phyloP scores from a whole-genome alignment of 768 basidiomycete species.

The Wakefieldia striispora region DNA sequence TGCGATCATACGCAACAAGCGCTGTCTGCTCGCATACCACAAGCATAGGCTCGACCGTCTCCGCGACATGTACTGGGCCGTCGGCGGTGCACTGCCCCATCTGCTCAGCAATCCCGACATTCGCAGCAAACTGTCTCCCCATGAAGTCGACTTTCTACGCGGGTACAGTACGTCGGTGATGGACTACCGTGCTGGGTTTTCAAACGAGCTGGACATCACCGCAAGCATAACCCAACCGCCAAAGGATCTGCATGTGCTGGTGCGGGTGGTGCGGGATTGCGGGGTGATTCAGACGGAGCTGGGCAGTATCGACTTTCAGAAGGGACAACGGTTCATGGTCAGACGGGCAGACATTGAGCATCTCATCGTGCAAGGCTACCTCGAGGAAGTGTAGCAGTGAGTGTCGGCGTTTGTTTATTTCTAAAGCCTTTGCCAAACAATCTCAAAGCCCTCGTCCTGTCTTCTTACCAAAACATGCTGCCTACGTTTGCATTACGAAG shows the following conservation, averaged over 20 bases:
- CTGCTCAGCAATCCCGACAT: slow-evolving; percentile 67
- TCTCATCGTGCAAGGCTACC: slow-evolving; percentile 88
- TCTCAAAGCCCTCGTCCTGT: slow-evolving; percentile 1
- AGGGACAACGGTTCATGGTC: slow-evolving; percentile 88
- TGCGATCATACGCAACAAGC: slow-evolving; percentile 87
- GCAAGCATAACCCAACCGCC: slow-evolving; percentile 81
- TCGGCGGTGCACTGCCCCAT: slow-evolving; percentile 84
- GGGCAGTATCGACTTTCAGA: slow-evolving; percentile 86
- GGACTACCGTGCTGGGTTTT: slow-evolving; percentile 81
- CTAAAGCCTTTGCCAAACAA: slow-evolving; percentile 27
- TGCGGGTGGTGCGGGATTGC: slow-evolving; percentile 84
- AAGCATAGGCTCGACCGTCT: slow-evolving; percentile 80
- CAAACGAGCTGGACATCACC: slow-evolving; percentile 84
- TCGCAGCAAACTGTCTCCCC: slow-evolving; percentile 71
- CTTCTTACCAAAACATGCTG: background rate
- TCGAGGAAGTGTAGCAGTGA: slow-evolving; percentile 70
- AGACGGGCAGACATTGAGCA: slow-evolving; percentile 89
- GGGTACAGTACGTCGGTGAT: slow-evolving; percentile 79
- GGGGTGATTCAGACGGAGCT: slow-evolving; percentile 91
- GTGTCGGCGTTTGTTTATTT: slow-evolving; percentile 19
- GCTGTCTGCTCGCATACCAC: slow-evolving; percentile 95
- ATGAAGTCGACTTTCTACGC: slow-evolving; percentile 82
- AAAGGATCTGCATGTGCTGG: slow-evolving; percentile 84
- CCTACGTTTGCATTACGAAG: slow-evolving; percentile 13
- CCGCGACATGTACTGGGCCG: slow-evolving; percentile 85